Conservation (phyloP, 1,139 yeast species). For the Hansenula lynferdii region DNA sequence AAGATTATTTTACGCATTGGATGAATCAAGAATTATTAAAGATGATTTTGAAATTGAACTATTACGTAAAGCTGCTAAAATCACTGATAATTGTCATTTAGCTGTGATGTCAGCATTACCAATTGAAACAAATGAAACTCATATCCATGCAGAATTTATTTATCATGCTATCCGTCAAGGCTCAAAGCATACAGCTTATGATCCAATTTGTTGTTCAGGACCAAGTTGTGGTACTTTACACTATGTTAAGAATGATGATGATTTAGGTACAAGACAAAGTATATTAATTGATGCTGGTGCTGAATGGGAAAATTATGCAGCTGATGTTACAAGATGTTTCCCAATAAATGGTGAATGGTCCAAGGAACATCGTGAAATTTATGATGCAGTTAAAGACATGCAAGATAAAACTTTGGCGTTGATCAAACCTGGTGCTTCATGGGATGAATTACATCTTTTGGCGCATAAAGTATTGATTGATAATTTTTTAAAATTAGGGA, state of each 20-base stretch:
- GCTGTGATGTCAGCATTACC: slow-evolving; percentile 94
- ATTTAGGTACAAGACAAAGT: slow-evolving; percentile 51
- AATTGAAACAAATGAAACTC: slow-evolving; percentile 83
- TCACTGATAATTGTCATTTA: slow-evolving; percentile 82
- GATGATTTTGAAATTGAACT: slow-evolving; percentile 76
- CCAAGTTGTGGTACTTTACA: slow-evolving; percentile 89
- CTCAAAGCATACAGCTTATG: slow-evolving; percentile 81
- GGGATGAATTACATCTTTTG: slow-evolving; percentile 81
- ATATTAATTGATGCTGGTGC: slow-evolving; percentile 95
- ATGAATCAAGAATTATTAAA: slow-evolving; percentile 80
- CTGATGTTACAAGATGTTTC: slow-evolving; percentile 94
- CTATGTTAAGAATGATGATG: slow-evolving; percentile 80
- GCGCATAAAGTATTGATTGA: slow-evolving; percentile 77
- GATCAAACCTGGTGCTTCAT: slow-evolving; percentile 75
- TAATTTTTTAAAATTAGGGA: slow-evolving; percentile 68
- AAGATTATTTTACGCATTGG: slow-evolving; percentile 68
- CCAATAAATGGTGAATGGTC: slow-evolving; percentile 91
- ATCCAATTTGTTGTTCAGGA: slow-evolving; percentile 95
- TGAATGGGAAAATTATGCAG: slow-evolving; percentile 90
- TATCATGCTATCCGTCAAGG: slow-evolving; percentile 96
- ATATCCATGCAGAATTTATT: slow-evolving; percentile 90
- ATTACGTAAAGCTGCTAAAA: slow-evolving; percentile 73
- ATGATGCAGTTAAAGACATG: slow-evolving; percentile 80
- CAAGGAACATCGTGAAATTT: slow-evolving; percentile 77
- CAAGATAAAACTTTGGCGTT: slow-evolving; percentile 62